phyloP scores from a whole-genome alignment of 495 filamentous ascomycete genomes.

The Penicillium angulare region DNA sequence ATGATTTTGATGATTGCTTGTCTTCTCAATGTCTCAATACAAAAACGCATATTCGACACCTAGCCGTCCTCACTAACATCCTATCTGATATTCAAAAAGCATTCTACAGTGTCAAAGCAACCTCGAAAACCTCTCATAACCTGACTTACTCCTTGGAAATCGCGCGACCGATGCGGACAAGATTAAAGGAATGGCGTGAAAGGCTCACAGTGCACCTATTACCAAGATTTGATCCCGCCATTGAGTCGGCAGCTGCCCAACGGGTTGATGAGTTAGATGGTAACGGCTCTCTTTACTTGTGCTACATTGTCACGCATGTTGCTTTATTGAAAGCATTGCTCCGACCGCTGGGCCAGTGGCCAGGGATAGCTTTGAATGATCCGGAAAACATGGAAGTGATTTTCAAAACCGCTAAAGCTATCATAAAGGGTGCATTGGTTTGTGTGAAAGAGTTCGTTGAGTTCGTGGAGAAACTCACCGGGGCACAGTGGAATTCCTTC shows the following conservation, averaged over 20 bases:
- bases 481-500: conserved; percentile 3
- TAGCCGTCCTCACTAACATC: background rate
- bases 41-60: background rate
- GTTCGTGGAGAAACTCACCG: conserved; percentile 1
- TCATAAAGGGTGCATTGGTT: conserved; percentile 1
- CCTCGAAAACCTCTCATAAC: background rate
- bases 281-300: conserved; percentile 2
- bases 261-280: background rate
- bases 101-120: background rate
- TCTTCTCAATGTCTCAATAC: background rate
- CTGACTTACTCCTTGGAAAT: conserved; percentile 1
- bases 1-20: background rate
- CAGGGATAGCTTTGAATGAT: background rate
- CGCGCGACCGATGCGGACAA: background rate
- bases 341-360: conserved; percentile 1
- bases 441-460: conserved; percentile 8
- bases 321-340: background rate
- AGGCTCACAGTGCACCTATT: background rate
- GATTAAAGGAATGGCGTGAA: background rate
- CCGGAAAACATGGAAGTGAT: background rate
- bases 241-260: background rate
- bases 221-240: background rate
- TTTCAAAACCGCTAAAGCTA: background rate
- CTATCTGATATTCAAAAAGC: conserved; percentile 1
- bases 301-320: conserved; percentile 5